These are phyloP conservation scores for Cenococcum geophilum DNA, from an alignment of 495 filamentous ascomycete species.

Conservation along the genomic window DNA sequence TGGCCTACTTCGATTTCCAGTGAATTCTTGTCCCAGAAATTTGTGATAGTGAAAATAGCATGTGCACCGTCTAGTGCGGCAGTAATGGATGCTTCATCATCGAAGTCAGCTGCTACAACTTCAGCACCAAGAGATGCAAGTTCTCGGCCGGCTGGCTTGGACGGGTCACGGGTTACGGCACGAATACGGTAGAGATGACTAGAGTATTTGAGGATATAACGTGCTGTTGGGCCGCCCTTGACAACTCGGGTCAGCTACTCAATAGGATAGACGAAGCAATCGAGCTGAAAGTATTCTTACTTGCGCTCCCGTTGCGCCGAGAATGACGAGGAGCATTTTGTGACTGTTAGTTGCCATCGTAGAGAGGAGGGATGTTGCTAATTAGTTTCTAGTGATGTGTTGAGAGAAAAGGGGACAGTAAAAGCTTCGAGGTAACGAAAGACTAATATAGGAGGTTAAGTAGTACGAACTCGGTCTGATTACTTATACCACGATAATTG, in stretches of 20 bases:
- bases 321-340: constrained; percentile 32
- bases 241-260: too few relatives aligned
- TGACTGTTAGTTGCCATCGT: too few relatives aligned
- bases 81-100: constrained; percentile 45
- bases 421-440: too few relatives aligned
- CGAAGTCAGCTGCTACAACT: constrained; percentile 45
- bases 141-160: constrained; percentile 21
- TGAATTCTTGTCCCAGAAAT: constrained; percentile 40
- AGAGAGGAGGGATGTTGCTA: too few relatives aligned
- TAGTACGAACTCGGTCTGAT: too few relatives aligned
- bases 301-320: constrained; percentile 34
- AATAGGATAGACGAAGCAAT: too few relatives aligned
- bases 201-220: constrained; percentile 16
- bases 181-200: constrained; percentile 31
- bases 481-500: too few relatives aligned
- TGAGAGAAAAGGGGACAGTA: too few relatives aligned
- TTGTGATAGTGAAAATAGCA: constrained; percentile 55
- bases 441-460: too few relatives aligned
- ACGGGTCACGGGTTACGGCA: constrained; percentile 35
- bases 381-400: too few relatives aligned
- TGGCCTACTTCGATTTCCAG: background rate
- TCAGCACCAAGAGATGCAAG: constrained; percentile 33
- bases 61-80: constrained; percentile 49
- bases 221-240: constrained; percentile 17
- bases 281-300: too few relatives aligned